Evolutionary conservation across 768 basidiomycete genomes (phyloP).

Genomic region (Pisolithus marmoratus): DNA sequence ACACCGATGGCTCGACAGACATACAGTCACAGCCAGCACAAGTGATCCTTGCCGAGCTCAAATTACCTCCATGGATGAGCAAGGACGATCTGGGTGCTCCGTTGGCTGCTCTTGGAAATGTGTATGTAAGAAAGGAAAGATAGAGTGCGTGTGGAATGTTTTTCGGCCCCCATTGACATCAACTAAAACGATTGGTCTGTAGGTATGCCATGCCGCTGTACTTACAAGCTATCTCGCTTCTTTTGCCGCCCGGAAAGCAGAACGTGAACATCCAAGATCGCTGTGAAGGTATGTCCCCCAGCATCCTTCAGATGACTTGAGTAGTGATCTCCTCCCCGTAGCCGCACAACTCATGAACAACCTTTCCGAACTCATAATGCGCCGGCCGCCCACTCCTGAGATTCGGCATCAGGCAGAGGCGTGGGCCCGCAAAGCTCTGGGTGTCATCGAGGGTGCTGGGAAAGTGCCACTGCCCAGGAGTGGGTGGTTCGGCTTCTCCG

Average conservation of each 20-base stretch:
- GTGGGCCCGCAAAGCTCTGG: constrained; percentile 52
- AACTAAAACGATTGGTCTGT: not conserved
- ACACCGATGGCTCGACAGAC: not conserved
- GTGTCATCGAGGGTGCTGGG: constrained; percentile 25
- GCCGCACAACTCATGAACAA: constrained; percentile 47
- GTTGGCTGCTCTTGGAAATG: constrained; percentile 58
- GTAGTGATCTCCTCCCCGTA: constrained; percentile 6
- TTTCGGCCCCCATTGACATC: not conserved
- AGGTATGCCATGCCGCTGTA: constrained; percentile 65
- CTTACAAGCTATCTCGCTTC: constrained; percentile 56
- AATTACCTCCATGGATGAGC: constrained; percentile 55
- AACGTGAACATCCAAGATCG: constrained; percentile 38
- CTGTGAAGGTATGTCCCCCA: constrained; percentile 48
- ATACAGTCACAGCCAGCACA: not conserved
- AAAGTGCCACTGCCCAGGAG: constrained; percentile 10
- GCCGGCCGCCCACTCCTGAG: constrained; percentile 30
- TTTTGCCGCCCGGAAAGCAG: constrained; percentile 40
- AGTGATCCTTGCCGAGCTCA: constrained; percentile 44
- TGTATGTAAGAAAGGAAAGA: constrained; percentile 52
- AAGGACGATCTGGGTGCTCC: constrained; percentile 61
- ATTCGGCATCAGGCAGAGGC: constrained; percentile 45
- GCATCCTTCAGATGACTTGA: not conserved
- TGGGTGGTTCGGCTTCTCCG: constrained; percentile 14
- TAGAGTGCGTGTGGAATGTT: constrained; percentile 27
- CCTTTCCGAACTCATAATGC: constrained; percentile 38